Percentiles rank a stretch among this genome's conserved stretches.
phyloP scores from a whole-genome alignment of 176 grass and related monocot genomes.

The Aegilops umbellulata region DNA sequence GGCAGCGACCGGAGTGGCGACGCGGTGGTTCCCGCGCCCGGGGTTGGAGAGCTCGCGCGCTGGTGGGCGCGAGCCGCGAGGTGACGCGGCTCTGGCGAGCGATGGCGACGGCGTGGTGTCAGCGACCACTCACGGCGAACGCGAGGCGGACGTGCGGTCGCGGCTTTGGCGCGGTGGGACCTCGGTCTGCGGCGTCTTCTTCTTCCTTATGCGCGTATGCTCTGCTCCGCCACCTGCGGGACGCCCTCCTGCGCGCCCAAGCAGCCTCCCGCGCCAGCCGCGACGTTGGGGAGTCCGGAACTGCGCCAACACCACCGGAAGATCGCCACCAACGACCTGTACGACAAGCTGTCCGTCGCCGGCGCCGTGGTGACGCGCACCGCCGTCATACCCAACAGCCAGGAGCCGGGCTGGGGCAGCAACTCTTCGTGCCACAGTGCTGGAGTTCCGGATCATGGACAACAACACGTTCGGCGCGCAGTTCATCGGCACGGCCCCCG shows the following conservation, averaged over 20 bases:
- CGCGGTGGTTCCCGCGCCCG: too few species aligned
- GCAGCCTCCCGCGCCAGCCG: neutral
- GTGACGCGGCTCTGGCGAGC: too few species aligned
- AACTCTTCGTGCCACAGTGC: conserved; percentile 49
- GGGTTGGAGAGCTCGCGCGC: too few species aligned
- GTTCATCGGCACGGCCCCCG: conserved; percentile 57
- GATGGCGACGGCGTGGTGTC: too few species aligned
- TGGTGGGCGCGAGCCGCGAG: too few species aligned
- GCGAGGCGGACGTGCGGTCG: too few species aligned
- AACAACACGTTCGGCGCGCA: conserved; percentile 73
- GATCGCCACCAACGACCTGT: conserved; percentile 84
- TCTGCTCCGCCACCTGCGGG: conserved; percentile 47
- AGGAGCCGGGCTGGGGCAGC: conserved; percentile 71
- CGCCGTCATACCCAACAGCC: conserved; percentile 59
- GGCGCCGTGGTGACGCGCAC: conserved; percentile 71
- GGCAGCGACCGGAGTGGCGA: too few species aligned
- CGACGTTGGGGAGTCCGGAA: neutral
- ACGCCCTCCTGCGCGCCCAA: conserved; percentile 20
- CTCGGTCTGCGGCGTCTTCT: too few species aligned
- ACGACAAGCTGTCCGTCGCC: conserved; percentile 65
- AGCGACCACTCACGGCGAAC: too few species aligned
- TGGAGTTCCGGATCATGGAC: conserved; percentile 78
- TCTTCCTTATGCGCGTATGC: too few species aligned
- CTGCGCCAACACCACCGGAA: conserved; percentile 32
- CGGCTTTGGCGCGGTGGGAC: too few species aligned